Conservation (phyloP, 257 asterid species). For the Forsythia suspensa region DNA sequence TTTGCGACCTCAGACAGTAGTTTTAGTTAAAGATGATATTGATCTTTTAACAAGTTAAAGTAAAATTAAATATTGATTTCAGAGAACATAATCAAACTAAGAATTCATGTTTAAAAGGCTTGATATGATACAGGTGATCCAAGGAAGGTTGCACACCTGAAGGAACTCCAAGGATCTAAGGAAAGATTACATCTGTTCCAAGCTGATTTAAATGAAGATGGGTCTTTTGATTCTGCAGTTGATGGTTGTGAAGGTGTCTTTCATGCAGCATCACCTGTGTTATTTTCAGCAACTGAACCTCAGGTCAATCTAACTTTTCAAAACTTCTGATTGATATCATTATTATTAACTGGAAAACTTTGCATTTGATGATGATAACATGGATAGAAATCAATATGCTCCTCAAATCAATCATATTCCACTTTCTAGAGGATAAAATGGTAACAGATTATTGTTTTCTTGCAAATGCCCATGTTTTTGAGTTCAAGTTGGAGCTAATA, state of each 20-base stretch:
- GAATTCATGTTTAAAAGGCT: background rate
- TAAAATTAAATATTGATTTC: too few species aligned
- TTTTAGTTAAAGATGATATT: too few species aligned
- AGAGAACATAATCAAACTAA: too few species aligned
- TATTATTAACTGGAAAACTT: background rate
- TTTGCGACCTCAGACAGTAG: conserved; percentile 26
- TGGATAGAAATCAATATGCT: background rate
- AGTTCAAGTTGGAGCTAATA: background rate
- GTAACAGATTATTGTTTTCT: background rate
- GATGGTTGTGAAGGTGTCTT: conserved; percentile 58
- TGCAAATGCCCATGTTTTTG: background rate
- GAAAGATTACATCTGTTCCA: conserved; percentile 46
- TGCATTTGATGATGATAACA: background rate
- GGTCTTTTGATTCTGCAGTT: conserved; percentile 45
- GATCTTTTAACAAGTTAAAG: too few species aligned
- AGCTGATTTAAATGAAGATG: conserved; percentile 45
- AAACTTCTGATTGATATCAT: background rate
- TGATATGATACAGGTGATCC: conserved; percentile 35
- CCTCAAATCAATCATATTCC: background rate
- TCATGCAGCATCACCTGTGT: conserved; percentile 57
- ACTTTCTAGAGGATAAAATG: too few species aligned
- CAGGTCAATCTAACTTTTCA: conserved; percentile 20
- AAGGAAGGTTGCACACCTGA: conserved; percentile 34
- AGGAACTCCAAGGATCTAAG: conserved; percentile 47
- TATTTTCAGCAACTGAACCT: conserved; percentile 22